phyloP scores from a whole-genome alignment of 2,329 filamentous ascomycete genomes.

The Colletotrichum shisoi region DNA sequence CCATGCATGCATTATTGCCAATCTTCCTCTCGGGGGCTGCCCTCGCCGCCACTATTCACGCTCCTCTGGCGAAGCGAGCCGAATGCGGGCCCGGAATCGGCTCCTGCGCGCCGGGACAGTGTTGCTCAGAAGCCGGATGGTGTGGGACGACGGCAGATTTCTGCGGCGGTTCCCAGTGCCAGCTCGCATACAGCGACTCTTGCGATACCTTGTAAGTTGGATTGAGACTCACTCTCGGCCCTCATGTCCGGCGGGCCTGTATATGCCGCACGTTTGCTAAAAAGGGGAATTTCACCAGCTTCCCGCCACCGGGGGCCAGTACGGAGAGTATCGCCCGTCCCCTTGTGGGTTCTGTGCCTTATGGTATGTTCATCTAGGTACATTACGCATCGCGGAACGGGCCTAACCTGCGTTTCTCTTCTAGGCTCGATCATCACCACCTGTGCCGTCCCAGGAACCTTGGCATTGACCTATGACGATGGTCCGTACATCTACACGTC shows the following conservation, averaged over 20 bases:
- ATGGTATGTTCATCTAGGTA: slow-evolving; percentile 47
- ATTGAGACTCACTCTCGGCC: background rate
- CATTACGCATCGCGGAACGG: slow-evolving; percentile 30
- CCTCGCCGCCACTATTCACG: slow-evolving; percentile 33
- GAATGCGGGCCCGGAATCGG: slow-evolving; percentile 50
- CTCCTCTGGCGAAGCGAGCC: slow-evolving; percentile 38
- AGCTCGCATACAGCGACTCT: slow-evolving; percentile 51
- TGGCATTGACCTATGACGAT: slow-evolving; percentile 60
- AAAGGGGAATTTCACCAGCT: slow-evolving; percentile 41
- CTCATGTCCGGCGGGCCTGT: background rate
- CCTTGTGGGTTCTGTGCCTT: slow-evolving; percentile 49
- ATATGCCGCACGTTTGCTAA: slow-evolving; percentile 3
- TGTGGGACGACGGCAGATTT: slow-evolving; percentile 50
- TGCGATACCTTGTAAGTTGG: slow-evolving; percentile 54
- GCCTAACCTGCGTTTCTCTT: slow-evolving; percentile 38
- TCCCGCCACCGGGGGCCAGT: slow-evolving; percentile 46
- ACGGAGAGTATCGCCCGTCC: slow-evolving; percentile 48
- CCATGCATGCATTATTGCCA: slow-evolving; percentile 33
- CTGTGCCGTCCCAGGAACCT: slow-evolving; percentile 49
- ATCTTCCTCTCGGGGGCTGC: slow-evolving; percentile 34
- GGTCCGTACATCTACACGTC: slow-evolving; percentile 56
- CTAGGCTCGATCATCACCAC: slow-evolving; percentile 49
- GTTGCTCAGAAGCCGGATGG: slow-evolving; percentile 51
- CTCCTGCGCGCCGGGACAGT: slow-evolving; percentile 47
- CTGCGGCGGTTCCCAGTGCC: slow-evolving; percentile 51